Conservation (phyloP, 73 alveolate species). For the Paramecium sonneborni region DNA sequence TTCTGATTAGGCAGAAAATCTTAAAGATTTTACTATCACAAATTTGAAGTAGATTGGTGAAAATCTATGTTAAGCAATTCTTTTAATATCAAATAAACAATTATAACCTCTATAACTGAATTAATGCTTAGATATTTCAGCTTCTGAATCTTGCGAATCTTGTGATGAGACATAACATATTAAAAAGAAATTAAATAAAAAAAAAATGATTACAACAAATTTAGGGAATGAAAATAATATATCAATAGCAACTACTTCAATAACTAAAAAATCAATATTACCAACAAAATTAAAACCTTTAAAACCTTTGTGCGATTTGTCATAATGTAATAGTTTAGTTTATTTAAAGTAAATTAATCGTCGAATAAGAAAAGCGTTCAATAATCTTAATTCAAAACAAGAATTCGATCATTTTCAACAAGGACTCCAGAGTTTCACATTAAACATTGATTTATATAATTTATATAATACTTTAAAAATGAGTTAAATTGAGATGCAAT, state of each 20-base stretch:
- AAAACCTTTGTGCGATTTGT: neutral
- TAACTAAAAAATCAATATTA: neutral
- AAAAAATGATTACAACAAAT: neutral
- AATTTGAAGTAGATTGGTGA: neutral
- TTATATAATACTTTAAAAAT: neutral
- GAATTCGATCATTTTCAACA: neutral
- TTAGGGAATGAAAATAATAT: neutral
- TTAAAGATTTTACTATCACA: neutral
- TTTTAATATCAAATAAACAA: neutral
- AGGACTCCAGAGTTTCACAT: neutral
- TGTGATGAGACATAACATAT: neutral
- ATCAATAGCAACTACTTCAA: neutral
- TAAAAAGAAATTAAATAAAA: neutral
- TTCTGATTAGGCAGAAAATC: neutral
- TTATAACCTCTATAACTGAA: neutral
- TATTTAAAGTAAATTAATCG: neutral
- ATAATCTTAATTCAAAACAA: neutral
- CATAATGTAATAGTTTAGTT: neutral
- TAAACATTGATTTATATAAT: neutral
- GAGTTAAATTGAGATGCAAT: neutral
- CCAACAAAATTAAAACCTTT: neutral
- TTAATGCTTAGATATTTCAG: neutral
- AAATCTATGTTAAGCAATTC: neutral
- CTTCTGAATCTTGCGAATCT: slow-evolving; percentile 5
- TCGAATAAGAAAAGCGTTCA: neutral